phyloP scores from a whole-genome alignment of 1,284 basidiomycete genomes.

The Pseudozyma tsukubaensis region DNA sequence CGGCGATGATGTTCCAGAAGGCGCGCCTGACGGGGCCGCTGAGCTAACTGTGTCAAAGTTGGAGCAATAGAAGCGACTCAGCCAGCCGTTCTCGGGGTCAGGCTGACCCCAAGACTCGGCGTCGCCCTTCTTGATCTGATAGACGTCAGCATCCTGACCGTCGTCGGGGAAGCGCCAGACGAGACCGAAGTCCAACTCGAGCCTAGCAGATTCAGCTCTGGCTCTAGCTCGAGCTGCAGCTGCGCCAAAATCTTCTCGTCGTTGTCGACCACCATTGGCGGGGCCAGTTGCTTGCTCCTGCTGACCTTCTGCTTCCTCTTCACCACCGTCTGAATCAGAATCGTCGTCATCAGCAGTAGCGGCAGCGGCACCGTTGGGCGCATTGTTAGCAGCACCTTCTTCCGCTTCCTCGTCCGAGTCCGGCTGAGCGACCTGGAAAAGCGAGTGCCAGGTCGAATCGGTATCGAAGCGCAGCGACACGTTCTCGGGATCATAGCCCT shows the following conservation, averaged over 20 bases:
- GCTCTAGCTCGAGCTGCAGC: conserved; percentile 38
- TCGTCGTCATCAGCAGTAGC: conserved; percentile 18
- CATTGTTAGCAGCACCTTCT: conserved; percentile 10
- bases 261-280: conserved; percentile 12
- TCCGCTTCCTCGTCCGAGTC: conserved; percentile 22
- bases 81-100: conserved; percentile 61
- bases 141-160: conserved; percentile 53
- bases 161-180: conserved; percentile 63
- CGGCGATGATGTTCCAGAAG: conserved; percentile 40
- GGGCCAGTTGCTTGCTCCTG: background rate
- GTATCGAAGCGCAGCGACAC: conserved; percentile 57
- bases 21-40: conserved; percentile 27
- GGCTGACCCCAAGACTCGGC: conserved; percentile 55
- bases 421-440: conserved; percentile 48
- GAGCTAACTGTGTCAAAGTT: conserved; percentile 51
- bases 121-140: conserved; percentile 43
- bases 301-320: conserved; percentile 11
- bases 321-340: conserved; percentile 14
- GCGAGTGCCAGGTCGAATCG: conserved; percentile 57
- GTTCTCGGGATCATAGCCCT: conserved; percentile 42
- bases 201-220: conserved; percentile 43
- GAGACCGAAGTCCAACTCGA: conserved; percentile 59
- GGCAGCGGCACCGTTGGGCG: conserved; percentile 3
- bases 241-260: conserved; percentile 30
- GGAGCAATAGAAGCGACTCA: conserved; percentile 63